phyloP scores from a whole-genome alignment of 192 early-diverging fungal genomes.

The Funneliformis mosseae region DNA sequence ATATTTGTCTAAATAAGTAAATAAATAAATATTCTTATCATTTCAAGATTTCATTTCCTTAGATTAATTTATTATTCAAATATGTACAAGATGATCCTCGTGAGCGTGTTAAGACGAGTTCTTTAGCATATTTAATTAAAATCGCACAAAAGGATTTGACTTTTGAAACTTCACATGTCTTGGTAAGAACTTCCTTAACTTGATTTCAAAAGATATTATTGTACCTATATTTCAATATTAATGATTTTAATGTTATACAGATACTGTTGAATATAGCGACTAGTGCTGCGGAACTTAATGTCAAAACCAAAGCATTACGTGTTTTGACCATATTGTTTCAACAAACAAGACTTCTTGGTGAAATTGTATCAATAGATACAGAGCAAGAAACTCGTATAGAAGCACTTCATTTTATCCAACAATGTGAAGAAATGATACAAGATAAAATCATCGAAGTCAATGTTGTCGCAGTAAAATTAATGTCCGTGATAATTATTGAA shows the following conservation, averaged over 20 bases:
- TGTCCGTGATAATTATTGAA: constrained; percentile 12
- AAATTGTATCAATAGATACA: not conserved
- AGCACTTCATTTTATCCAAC: constrained; percentile 5
- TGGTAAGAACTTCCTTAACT: not conserved
- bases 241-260: not conserved
- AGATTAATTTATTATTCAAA: constrained; percentile 17
- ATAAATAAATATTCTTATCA: not conserved
- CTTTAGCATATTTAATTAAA: not conserved
- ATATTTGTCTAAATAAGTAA: not conserved
- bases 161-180: constrained; percentile 2
- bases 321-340: constrained; percentile 17
- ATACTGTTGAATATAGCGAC: constrained; percentile 1
- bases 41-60: not conserved
- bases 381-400: constrained; percentile 4
- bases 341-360: not conserved
- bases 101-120: not conserved
- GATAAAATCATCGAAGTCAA: not conserved
- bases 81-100: not conserved
- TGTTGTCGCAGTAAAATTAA: not conserved
- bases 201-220: not conserved
- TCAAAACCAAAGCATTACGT: constrained; percentile 11
- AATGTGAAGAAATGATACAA: constrained; percentile 8
- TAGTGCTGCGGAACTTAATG: not conserved
- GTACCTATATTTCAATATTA: not conserved
- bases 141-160: not conserved